Conservation (phyloP, 495 filamentous ascomycete genomes). For the Cercophora sp. region DNA sequence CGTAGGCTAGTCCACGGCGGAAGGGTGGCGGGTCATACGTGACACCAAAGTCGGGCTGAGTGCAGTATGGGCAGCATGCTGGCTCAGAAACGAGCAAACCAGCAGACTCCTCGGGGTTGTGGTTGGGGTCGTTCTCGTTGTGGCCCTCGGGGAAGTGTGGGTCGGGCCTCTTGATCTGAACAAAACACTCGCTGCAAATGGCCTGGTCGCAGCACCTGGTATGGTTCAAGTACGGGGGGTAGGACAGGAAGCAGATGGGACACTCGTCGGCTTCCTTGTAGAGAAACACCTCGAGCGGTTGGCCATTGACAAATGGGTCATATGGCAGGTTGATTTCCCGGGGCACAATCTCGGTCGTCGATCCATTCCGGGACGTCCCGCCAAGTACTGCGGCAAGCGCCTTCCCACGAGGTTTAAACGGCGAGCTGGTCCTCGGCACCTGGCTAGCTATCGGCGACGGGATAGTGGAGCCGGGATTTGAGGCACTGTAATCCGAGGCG, state of each 20-base stretch:
- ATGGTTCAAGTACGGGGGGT: conserved; percentile 92
- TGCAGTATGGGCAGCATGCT: conserved; percentile 93
- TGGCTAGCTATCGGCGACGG: conserved; percentile 53
- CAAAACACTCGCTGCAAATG: conserved; percentile 98
- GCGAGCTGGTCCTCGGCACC: conserved; percentile 30
- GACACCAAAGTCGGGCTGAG: conserved; percentile 89
- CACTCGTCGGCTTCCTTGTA: conserved; percentile 91
- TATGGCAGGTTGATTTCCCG: conserved; percentile 76
- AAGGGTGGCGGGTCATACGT: conserved; percentile 88
- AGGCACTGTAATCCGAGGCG: conserved; percentile 59
- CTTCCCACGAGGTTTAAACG: conserved; percentile 66
- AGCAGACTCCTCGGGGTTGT: conserved; percentile 48
- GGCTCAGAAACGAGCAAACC: conserved; percentile 81
- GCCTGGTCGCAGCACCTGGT: conserved; percentile 94
- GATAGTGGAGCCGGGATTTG: conserved; percentile 48
- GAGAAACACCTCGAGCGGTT: conserved; percentile 82
- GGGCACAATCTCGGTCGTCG: conserved; percentile 63
- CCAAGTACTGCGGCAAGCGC: conserved; percentile 77
- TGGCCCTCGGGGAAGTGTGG: conserved; percentile 92
- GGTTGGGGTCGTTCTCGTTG: conserved; percentile 43
- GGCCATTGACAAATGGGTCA: conserved; percentile 87
- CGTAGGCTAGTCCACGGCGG: conserved; percentile 75
- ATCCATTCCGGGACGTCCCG: conserved; percentile 60
- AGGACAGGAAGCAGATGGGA: conserved; percentile 94
- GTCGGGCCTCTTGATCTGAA: conserved; percentile 96